Conservation (phyloP, 164 flowering plant species). For the Saururus chinensis region DNA sequence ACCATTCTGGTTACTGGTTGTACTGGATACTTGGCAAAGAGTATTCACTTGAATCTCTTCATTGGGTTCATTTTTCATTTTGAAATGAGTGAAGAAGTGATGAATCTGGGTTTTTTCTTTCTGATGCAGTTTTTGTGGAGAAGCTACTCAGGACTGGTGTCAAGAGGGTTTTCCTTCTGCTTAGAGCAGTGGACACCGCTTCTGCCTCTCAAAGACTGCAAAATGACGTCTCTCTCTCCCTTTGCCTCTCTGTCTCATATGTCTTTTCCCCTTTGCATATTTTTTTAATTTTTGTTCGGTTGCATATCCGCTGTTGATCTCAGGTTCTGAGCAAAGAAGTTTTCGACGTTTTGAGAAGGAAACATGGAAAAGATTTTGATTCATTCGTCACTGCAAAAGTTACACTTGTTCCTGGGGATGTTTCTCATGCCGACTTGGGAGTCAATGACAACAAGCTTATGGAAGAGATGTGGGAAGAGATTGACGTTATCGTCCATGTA, state of each 20-base stretch:
- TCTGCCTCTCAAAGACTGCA: slow-evolving; percentile 41
- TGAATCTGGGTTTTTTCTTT: not conserved
- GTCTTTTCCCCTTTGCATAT: no score
- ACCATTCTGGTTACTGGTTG: not conserved
- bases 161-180: slow-evolving; percentile 47
- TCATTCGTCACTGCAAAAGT: slow-evolving; percentile 33
- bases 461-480: slow-evolving; percentile 28
- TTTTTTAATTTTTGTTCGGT: no score
- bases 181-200: slow-evolving; percentile 38
- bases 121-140: slow-evolving; percentile 48
- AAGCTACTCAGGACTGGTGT: slow-evolving; percentile 45
- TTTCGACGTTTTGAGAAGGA: slow-evolving; percentile 35
- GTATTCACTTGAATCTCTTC: not conserved
- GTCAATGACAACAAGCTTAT: slow-evolving; percentile 23
- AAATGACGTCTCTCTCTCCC: slow-evolving; percentile 22
- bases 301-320: no score
- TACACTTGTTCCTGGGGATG: slow-evolving; percentile 36
- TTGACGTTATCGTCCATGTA: slow-evolving; percentile 35
- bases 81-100: no score
- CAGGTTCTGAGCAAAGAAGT: slow-evolving; percentile 50
- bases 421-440: slow-evolving; percentile 31
- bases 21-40: not conserved
- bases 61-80: no score
- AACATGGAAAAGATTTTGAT: slow-evolving; percentile 22
- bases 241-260: not conserved